Base-by-base conservation (phyloP, 2,329 filamentous ascomycete species). In the Fusarium tricinctum region DNA sequence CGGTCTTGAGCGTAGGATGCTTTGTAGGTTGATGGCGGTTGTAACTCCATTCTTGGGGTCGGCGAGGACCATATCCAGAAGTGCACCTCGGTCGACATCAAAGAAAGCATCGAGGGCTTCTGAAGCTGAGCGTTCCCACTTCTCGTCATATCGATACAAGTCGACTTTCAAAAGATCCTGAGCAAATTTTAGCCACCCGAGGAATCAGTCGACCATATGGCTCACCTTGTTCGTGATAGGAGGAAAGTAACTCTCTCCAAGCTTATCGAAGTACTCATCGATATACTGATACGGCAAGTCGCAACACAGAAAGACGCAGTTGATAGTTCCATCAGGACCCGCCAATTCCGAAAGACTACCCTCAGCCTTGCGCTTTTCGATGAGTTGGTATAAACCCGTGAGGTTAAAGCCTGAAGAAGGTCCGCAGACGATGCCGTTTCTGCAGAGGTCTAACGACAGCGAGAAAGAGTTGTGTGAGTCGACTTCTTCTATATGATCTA, bases 261-360 rank as follows among this genome's bases (percentile, higher is more conserved):
- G 77, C 68, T 87, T 88, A 26, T 84, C 80, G 67, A 88, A 89
- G 70, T 89, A 89, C 66, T 86, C 85, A 23, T 82, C 79, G 44
- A 89, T 82, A 61, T 89, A 89, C 71, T 89, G 87, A 66, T 90
- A 89, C 0, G 88, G 88, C 26, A 90, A 66, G 58, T 90, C 88
- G 58, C 87, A 89, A 76, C 87, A 90, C 5, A 89, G 74, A 73
- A 90, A 90, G 1, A 87, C 86, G 45, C 84, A 87, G 62, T 84
- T 80, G 3, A 85, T 78, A 49, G 81, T 76, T 2, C 84, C 84
- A 32, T 83, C 79, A 1, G 77, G 73, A 1, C 81, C 82, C 1
- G 80, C 78, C 2, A 88, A 74, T 12, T 83, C 77, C 1, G 73
- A 35, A 14, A 88, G 74, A 0, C 77, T 82, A 1, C 81, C 83